These are phyloP conservation scores for Psilocybe cyanescens DNA, from an alignment of 768 basidiomycete genomes.

Conservation along the genomic window DNA sequence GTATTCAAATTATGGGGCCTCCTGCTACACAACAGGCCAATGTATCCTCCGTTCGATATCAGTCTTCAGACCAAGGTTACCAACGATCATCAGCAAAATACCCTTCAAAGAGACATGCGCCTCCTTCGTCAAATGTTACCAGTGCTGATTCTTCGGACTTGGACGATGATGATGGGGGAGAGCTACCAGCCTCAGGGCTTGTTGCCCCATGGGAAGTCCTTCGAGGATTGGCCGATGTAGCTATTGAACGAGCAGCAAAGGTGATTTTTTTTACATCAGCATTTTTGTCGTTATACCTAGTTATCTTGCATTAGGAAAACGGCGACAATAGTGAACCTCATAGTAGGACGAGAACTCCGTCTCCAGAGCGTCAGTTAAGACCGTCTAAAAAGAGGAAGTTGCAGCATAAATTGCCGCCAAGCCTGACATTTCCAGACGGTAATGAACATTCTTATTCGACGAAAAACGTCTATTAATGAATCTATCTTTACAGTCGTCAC, in stretches of 20 bases:
- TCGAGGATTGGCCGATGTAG: conserved; percentile 80
- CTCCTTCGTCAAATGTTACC: conserved; percentile 66
- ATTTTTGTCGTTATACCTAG: background rate
- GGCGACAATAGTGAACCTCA: conserved; percentile 78
- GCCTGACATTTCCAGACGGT: conserved; percentile 82
- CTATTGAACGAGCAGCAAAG: conserved; percentile 78
- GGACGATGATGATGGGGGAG: conserved; percentile 84
- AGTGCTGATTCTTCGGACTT: conserved; percentile 83
- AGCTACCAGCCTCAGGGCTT: conserved; percentile 79
- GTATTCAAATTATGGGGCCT: conserved; percentile 61
- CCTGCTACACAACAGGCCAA: conserved; percentile 47
- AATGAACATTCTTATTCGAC: conserved; percentile 9
- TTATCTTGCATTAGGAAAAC: conserved; percentile 55
- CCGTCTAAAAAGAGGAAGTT: conserved; percentile 76
- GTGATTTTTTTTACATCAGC: conserved; percentile 37
- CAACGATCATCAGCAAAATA: conserved; percentile 33
- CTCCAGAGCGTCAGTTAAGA: conserved; percentile 69
- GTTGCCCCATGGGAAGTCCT: conserved; percentile 89
- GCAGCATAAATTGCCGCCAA: conserved; percentile 56
- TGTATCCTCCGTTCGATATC: conserved; percentile 65
- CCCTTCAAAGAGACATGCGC: conserved; percentile 63
- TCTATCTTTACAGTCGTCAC: conserved; percentile 65
- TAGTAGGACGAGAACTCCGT: conserved; percentile 74
- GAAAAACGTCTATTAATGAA: conserved; percentile 14
- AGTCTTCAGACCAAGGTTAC: conserved; percentile 46